These are phyloP conservation scores for Aschersonia sp. DNA, from an alignment of 2,329 filamentous ascomycete species.

Conservation along the genomic window DNA sequence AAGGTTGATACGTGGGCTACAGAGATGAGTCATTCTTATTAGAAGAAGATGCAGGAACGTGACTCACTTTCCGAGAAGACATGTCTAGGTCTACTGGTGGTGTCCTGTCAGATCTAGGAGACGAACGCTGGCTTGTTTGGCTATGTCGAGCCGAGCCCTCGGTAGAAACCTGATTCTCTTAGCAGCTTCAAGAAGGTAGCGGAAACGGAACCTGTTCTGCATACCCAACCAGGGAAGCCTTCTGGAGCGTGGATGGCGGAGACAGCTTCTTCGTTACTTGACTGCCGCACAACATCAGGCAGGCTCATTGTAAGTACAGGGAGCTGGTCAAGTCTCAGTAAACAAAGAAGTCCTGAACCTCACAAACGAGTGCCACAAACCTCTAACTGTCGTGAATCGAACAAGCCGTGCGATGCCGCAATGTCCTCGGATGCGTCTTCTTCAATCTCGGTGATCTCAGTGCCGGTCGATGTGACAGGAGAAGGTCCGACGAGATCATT, in stretches of 20 bases:
- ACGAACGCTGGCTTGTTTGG: slow-evolving; percentile 19
- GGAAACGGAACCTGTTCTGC: background rate
- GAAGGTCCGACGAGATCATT: slow-evolving; percentile 66
- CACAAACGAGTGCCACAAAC: slow-evolving; percentile 8
- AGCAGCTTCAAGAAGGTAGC: background rate
- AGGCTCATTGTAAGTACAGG: slow-evolving; percentile 42
- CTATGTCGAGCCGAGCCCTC: slow-evolving; percentile 21
- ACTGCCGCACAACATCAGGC: slow-evolving; percentile 40
- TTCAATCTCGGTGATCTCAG: slow-evolving; percentile 72
- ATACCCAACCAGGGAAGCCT: slow-evolving; percentile 68
- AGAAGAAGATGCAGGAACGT: background rate
- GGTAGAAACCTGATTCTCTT: slow-evolving; percentile 11
- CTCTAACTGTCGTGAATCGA: slow-evolving; percentile 14
- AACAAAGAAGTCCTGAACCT: background rate
- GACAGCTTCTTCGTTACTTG: slow-evolving; percentile 60
- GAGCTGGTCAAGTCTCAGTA: slow-evolving; percentile 20
- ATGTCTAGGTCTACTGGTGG: slow-evolving; percentile 12
- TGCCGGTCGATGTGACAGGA: slow-evolving; percentile 74
- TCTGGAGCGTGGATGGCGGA: slow-evolving; percentile 87
- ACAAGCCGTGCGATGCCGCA: slow-evolving; percentile 14
- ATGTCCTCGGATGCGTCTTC: slow-evolving; percentile 56
- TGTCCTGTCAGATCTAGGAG: slow-evolving; percentile 22
- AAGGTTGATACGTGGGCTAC: slow-evolving; percentile 19
- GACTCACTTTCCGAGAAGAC: slow-evolving; percentile 11
- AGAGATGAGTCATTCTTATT: background rate